Evolutionary conservation across 2,329 filamentous ascomycete species (phyloP), one percentile per base, ranked within the genome.

Genomic region (Alternaria brassicae): DNA sequence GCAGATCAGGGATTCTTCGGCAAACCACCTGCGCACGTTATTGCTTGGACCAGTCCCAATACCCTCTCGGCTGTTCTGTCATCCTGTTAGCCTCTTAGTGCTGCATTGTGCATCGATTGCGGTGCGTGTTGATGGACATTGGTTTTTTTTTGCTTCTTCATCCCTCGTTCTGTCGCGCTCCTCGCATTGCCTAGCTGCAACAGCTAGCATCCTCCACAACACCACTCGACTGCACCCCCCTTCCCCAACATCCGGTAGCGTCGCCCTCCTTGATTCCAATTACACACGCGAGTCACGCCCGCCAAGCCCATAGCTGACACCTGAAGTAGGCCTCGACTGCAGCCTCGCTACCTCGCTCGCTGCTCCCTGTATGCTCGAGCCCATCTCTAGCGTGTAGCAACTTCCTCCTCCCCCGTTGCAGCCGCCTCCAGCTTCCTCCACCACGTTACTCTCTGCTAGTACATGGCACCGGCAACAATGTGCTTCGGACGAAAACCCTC

Each of bases 401-500:
- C 54, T 49, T 50, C 53, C 42, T 40, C 30, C 40, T 27, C 53
- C 32, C 32, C 36, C 36, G 27, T 53, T 40, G 34, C 61, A 47
- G 36, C 61, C 58, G 48, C 54, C 55, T 21, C 51, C n/a, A 45
- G 36, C 32, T 23, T 23, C n/a, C 42, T 25, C 36, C 28, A 39
- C 15, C 45, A 39, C 49, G 34, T 37, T 39, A 17, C 41, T 44
- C 30, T 15, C 7, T 15, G 39, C 23, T 41, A 58, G 60, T 72
- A 69, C 60, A 78, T 77, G 75, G 75, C 75, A 57, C 68, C 74
- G 41, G 74, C 68, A 63, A 81, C 81, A 74, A 83, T 84, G 82
- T 84, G 82, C 74, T 84, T 84, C 76, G 81, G 82, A 68, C 79
- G 78, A 65, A 83, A 82, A 72, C 72, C 80, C 59, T 78, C 80